Evolutionary conservation across 1,284 basidiomycete species (phyloP), one percentile per base, ranked within the genome.

Genomic region (Sutorius eximius): DNA sequence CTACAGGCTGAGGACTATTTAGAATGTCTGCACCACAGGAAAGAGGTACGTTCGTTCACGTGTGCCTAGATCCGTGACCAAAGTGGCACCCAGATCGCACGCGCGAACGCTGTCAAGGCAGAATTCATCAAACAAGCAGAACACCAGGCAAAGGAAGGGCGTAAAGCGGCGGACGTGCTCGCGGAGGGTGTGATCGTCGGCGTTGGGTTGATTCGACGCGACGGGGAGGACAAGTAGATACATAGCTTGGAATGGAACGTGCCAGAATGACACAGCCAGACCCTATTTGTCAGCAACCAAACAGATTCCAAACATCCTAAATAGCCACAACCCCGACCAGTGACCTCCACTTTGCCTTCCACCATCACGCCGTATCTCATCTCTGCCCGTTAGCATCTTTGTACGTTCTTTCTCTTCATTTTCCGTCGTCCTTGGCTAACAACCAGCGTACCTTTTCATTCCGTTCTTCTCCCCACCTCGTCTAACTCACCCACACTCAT

Each of bases 21-120:
- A 55, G 94, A 97, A 73, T 98, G 95, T 73, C 76, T 98, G 56
- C 95, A 97, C 71, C 86, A 90, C 69, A 87, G 83, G 42, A 93
- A 96, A 73, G 94, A 96, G 85, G 95, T 94, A 59, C 53, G 60
- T 62, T 75, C 68, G 5, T 18, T 34, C 38, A 55, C 44, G 55
- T 33, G 47, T 41, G 36, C 44, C 38, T 47, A 44, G 52, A 56
- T 56, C 24, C 54, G 43, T 37, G 41, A 53, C 50, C 15, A 43
- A 55, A n/a, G 46, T 33, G 50, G 43, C 45, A 38, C 47, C 27
- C 55, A 93, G 91, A 82, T 86, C 68, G 84, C 83, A 27, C 85
- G 91, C 34, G 87, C 87, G 41, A 84, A 87, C 65, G 76, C 82
- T 27, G 77, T 94, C 67, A 86, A 89, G 70, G 75, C 82, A 18